A percentile compares a stretch with the other conserved stretches of the same genome.
Conservation (phyloP, 2,329 filamentous ascomycete genomes). For the Ophiostoma sp. region DNA sequence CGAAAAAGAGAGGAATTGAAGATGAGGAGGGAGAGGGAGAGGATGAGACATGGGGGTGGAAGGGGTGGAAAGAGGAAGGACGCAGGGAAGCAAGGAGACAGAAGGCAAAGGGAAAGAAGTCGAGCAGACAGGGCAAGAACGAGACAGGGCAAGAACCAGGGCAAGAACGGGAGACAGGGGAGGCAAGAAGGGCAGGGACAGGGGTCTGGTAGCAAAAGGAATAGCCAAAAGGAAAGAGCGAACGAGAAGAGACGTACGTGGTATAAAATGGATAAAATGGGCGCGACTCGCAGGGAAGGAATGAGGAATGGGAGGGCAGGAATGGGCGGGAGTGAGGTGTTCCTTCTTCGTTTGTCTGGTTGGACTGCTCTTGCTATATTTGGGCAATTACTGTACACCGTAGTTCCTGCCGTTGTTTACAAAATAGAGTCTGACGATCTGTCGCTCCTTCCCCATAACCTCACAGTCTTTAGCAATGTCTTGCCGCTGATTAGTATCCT, state of each 20-base stretch:
- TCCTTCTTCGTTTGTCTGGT: neutral
- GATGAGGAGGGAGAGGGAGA: slow-evolving; percentile 7
- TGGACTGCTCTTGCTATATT: neutral
- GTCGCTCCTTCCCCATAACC: neutral
- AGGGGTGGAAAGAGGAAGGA: neutral
- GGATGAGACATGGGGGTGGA: neutral
- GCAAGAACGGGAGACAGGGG: slow-evolving; percentile 15
- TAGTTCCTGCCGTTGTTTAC: too few relatives aligned
- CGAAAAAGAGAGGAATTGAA: neutral
- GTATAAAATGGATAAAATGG: neutral
- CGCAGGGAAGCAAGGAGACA: neutral
- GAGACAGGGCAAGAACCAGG: neutral
- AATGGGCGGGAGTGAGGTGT: neutral
- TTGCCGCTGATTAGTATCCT: neutral
- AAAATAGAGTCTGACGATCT: too few relatives aligned
- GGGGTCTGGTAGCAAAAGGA: neutral
- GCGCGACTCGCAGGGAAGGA: neutral
- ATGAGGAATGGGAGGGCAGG: neutral
- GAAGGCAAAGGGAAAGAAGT: slow-evolving; percentile 1
- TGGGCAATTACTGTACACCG: neutral
- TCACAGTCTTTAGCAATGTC: neutral
- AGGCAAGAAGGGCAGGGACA: slow-evolving; percentile 7
- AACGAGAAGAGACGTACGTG: neutral
- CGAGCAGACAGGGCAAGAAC: slow-evolving; percentile 13
- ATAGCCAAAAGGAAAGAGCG: neutral